Base-by-base conservation (phyloP, 2,329 filamentous ascomycete genomes). In the Talaromyces islandicus region DNA sequence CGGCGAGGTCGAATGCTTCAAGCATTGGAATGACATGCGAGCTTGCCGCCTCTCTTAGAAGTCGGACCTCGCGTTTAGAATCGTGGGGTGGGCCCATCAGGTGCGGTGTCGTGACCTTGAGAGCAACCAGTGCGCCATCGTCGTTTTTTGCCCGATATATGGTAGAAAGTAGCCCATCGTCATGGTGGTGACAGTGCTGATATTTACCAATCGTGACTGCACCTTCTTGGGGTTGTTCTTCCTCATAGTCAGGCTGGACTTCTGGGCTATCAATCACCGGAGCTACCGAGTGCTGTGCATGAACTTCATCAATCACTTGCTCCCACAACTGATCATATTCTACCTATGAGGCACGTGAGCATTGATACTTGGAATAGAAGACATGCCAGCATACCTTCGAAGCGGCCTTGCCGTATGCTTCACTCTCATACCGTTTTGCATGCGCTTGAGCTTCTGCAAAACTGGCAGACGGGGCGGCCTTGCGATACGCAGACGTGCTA, bases 41-140 rank as follows among this genome's bases (percentile, higher is more conserved):
- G 2, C 83, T 78, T 48, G 81, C 81, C 27, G 79, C 80, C 17
- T 90, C 79, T 11, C 79, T 74, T 29, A 99, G 81, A 53, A 97
- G 87, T 64, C 87, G 86, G 57, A 87, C 87, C 77, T 99, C 94
- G 50, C 90, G 86, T 53, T 82, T 78, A 1, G 91, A 88, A 70
- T 95, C 87, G 74, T 99, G 94, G 10, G 94, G 94, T 61, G 89
- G 86, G 41, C 87, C 82, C 76, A 88, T 86, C 58, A 83, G 80
- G 41, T 87, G 87, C 32, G 90, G 87, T 29, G 85, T 86, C 38
- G 94, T 96, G 61, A 97, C 86, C 72, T 99, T 99, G 54, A 99
- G 79, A 1, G 93, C 94, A 6, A 88, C 80, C 11, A 84, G 65
- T 64, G 71, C 65, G 62, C 77, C 71, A 32, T 73, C 68, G 3